Percentiles rank a stretch among this genome's conserved stretches.
These are phyloP conservation scores for Schizophyllum commune DNA, from an alignment of 1,284 basidiomycete species.

Conservation along the genomic window DNA sequence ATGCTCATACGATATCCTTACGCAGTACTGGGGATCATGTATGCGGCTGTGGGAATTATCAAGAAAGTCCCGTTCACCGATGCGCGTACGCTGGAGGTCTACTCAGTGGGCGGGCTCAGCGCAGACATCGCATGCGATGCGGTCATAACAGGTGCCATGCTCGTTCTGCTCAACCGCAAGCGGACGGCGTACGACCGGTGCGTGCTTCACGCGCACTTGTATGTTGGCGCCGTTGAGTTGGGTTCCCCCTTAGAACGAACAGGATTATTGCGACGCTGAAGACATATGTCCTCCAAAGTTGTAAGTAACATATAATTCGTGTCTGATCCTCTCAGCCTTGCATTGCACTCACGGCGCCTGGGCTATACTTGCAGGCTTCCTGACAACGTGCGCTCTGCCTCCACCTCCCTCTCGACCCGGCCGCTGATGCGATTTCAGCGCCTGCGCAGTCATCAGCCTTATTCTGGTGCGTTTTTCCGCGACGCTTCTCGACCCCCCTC, in stretches of 20 bases:
- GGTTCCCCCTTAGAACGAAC: neutral
- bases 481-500: neutral
- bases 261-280: neutral
- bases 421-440: neutral
- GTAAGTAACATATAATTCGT: neutral
- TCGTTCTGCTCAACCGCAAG: neutral
- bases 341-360: no score
- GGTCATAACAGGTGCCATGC: neutral
- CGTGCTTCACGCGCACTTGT: neutral
- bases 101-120: neutral
- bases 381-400: neutral
- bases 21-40: neutral
- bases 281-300: neutral
- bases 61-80: neutral
- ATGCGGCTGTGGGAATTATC: neutral
- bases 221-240: neutral
- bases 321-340: no score
- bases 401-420: neutral
- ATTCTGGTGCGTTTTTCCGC: neutral
- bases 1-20: no score
- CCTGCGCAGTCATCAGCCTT: neutral
- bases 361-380: neutral
- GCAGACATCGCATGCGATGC: neutral
- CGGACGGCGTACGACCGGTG: neutral
- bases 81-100: neutral